These are phyloP conservation scores for Tricholoma saponaceum DNA, from an alignment of 768 basidiomycete species.

Conservation along the genomic window DNA sequence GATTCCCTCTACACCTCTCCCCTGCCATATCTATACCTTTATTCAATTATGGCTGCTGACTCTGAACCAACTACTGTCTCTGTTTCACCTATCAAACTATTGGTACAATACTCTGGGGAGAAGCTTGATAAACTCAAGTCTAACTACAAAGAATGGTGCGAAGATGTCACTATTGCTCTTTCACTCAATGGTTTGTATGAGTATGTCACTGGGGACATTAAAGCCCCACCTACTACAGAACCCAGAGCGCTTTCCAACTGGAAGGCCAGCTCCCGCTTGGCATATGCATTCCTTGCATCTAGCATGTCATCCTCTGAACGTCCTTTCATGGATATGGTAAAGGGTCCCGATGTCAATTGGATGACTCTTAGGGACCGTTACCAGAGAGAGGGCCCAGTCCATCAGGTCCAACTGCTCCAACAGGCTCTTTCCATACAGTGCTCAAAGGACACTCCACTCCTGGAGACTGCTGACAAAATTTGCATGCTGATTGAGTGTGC, in stretches of 20 bases:
- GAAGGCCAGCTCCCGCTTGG: slow-evolving; percentile 8
- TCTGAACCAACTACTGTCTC: no score
- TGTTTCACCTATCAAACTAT: no score
- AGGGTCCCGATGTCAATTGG: no score
- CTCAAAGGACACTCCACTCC: no score
- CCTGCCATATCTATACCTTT: background rate
- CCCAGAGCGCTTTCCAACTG: slow-evolving; percentile 4
- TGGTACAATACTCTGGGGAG: no score
- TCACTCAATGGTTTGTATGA: background rate
- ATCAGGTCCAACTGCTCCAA: no score
- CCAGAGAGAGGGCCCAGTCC: no score
- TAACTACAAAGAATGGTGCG: background rate
- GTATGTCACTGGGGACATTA: background rate
- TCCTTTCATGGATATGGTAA: background rate
- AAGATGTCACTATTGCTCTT: background rate
- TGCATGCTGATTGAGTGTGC: slow-evolving; percentile 5
- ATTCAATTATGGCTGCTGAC: no score
- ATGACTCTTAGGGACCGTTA: no score
- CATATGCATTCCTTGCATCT: slow-evolving; percentile 5
- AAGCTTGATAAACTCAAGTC: background rate
- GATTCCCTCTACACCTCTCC: background rate
- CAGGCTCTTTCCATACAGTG: no score
- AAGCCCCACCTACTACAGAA: background rate
- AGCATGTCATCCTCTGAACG: background rate
- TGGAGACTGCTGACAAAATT: no score